Conservation (phyloP, 140 eudicot genomes). For the Oenanthe javanica region DNA sequence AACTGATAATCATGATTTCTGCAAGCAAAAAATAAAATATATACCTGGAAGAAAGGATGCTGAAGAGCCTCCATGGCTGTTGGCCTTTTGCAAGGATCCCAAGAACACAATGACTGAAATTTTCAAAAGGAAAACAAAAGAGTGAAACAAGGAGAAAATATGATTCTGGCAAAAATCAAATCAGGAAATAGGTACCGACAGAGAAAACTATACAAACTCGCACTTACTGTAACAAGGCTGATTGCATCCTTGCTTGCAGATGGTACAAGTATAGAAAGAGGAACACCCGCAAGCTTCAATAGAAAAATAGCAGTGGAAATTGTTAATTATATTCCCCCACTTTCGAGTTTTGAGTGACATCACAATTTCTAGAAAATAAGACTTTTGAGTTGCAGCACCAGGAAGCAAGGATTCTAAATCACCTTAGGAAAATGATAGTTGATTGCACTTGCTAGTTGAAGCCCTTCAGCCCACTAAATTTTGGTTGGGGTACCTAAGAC, state of each 20-base stretch:
- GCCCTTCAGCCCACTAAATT: constrained; percentile 66
- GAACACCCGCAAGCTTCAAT: constrained; percentile 55
- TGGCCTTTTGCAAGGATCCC: constrained; percentile 98
- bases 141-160: neutral
- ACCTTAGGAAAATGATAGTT: constrained; percentile 92
- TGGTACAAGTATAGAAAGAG: constrained; percentile 36
- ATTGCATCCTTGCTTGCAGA: constrained; percentile 51
- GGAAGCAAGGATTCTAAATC: neutral
- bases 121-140: neutral
- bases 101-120: constrained; percentile 72
- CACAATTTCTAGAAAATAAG: neutral
- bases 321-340: neutral
- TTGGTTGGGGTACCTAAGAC: constrained; percentile 79
- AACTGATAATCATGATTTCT: neutral
- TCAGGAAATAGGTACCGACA: neutral
- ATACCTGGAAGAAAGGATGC: constrained; percentile 97
- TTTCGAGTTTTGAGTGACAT: neutral
- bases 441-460: constrained; percentile 56
- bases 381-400: neutral
- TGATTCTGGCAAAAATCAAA: neutral
- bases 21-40: neutral
- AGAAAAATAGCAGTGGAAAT: neutral
- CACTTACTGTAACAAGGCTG: constrained; percentile 42
- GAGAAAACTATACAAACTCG: neutral
- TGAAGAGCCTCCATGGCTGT: constrained; percentile 91